Evolutionary conservation across 2,329 filamentous ascomycete species (phyloP).

Genomic region (Calonectria pauciramosa): DNA sequence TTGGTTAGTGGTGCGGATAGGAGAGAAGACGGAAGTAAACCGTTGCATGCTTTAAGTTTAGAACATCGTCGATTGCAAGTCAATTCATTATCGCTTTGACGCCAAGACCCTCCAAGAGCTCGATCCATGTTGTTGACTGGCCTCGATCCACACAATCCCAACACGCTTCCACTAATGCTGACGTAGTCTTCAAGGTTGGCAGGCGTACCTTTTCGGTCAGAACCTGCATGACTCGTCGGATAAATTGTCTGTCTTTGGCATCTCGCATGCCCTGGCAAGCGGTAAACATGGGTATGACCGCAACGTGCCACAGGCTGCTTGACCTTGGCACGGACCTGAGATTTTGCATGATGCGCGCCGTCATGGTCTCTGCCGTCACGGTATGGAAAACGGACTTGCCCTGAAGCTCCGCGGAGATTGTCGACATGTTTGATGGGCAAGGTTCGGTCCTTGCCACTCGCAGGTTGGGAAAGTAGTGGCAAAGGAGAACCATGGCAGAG

Average conservation of each 20-base stretch:
- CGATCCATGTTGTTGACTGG: neutral
- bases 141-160: neutral
- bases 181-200: neutral
- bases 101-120: neutral
- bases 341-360: neutral
- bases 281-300: neutral
- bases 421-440: neutral
- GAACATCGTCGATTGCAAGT: neutral
- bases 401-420: neutral
- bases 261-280: neutral
- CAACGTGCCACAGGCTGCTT: neutral
- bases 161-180: neutral
- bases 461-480: neutral
- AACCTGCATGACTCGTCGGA: neutral
- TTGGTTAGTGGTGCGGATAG: neutral
- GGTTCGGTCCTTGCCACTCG: neutral
- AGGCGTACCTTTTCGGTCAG: neutral
- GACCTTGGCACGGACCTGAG: neutral
- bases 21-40: neutral
- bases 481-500: neutral
- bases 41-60: neutral
- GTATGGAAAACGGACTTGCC: too few species aligned
- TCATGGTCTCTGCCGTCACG: neutral
- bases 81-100: neutral
- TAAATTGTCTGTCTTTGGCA: neutral